Percentiles rank a stretch among this genome's conserved stretches.
These are phyloP conservation scores for Scalesia atractyloides DNA, from an alignment of 129 eudicot species.

Conservation along the genomic window DNA sequence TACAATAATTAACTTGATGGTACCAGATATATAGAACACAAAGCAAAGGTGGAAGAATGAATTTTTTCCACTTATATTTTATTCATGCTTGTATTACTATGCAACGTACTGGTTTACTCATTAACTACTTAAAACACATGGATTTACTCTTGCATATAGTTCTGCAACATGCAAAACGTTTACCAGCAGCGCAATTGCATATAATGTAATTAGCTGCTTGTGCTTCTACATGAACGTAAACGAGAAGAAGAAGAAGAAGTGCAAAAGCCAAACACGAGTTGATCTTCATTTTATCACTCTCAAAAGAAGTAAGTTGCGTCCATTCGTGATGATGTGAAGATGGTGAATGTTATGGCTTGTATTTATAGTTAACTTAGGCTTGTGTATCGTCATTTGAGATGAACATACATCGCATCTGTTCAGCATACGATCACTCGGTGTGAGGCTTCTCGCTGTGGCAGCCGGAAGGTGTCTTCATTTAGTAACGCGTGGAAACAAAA, in stretches of 20 bases:
- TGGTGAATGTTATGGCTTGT: neutral
- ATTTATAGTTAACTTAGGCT: slow-evolving; percentile 20
- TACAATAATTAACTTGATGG: too few species aligned
- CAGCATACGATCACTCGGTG: neutral
- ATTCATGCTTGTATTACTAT: too few species aligned
- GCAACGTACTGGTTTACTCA: too few species aligned
- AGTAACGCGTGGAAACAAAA: slow-evolving; percentile 19
- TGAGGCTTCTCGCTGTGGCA: slow-evolving; percentile 15
- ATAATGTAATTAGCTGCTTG: too few species aligned
- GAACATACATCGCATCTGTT: neutral
- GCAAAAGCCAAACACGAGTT: slow-evolving; percentile 25
- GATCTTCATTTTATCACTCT: slow-evolving; percentile 30
- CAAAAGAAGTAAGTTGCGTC: neutral
- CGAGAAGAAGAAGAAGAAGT: slow-evolving; percentile 21
- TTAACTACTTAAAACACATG: too few species aligned
- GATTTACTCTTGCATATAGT: too few species aligned
- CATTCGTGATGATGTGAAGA: neutral
- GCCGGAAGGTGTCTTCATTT: slow-evolving; percentile 1
- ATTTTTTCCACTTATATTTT: too few species aligned
- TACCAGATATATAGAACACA: too few species aligned
- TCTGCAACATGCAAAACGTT: too few species aligned
- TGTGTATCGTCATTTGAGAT: neutral
- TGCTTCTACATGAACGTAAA: neutral
- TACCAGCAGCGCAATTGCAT: too few species aligned
- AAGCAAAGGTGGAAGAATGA: too few species aligned